Conservation (phyloP, 1,284 basidiomycete genomes). For the Anthracocystis walkeri region DNA sequence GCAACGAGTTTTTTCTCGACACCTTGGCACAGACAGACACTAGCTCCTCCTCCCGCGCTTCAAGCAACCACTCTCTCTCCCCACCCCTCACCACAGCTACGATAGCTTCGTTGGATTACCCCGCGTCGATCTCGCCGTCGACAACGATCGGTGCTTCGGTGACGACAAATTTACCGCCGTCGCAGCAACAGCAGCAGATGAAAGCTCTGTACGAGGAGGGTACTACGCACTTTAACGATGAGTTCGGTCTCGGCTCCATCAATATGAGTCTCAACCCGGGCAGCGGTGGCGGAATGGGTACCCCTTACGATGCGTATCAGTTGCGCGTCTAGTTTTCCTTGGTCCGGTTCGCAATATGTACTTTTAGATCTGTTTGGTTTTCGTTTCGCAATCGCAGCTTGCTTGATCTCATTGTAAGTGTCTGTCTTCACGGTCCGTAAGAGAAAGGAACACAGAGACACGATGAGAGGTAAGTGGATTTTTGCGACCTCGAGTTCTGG, state of each 20-base stretch:
- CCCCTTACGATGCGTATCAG: constrained; percentile 9
- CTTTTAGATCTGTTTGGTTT: background rate
- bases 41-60: constrained; percentile 17
- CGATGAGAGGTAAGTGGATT: background rate
- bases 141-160: background rate
- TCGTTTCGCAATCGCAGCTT: background rate
- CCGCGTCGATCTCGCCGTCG: background rate
- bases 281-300: background rate
- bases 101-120: constrained; percentile 16
- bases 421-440: background rate
- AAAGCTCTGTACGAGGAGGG: background rate
- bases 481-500: background rate
- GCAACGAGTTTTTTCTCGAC: constrained; percentile 10
- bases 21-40: constrained; percentile 2
- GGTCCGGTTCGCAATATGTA: background rate
- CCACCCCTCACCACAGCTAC: constrained; percentile 25
- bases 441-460: background rate
- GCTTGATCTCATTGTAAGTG: no score
- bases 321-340: constrained; percentile 12
- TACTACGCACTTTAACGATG: background rate
- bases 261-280: background rate
- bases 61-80: constrained; percentile 26
- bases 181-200: background rate
- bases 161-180: background rate
- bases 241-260: constrained; percentile 1